Evolutionary conservation across 1,284 basidiomycete species (phyloP), one percentile per base, ranked within the genome.

Genomic region (Vanrija sp.): DNA sequence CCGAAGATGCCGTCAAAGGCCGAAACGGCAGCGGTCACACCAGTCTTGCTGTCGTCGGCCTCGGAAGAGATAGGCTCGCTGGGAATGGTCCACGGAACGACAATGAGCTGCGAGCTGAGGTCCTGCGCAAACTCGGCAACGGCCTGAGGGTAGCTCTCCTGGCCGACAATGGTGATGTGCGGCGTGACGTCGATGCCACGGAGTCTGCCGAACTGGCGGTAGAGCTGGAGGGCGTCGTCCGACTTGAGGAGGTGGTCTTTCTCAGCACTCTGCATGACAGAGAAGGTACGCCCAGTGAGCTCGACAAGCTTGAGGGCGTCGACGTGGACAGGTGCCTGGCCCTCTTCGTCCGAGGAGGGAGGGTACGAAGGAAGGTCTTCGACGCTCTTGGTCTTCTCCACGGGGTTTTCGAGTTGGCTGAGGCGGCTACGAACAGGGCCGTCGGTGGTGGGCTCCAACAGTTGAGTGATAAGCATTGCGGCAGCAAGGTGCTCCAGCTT

Each of bases 231-330:
- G 26, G 94, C 79, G 10, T 91, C 84, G 71, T 97, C 93, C 55
- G 83, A 84, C 47, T 82, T 82, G 51, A 88, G 78, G 43, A 91
- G 79, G 15, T 84, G 76, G 46, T 81, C 79, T 52, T 88, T 83
- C 34, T 85, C 85, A 50, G 89, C 85, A 1, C 88, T 88, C 67
- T 85, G 86, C 76, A 95, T 83, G 28, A 95, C 86, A 0, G 88
- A 89, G 9, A 88, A 91, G 0, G 90, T 89, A 60, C 92, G 86
- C 51, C 87, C 86, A 8, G 90, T 89, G 51, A 96, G 81, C 70
- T 94, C 92, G 63, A 94, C 84, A n/a, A 95, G 82, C 48, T 91
- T 88, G 12, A 94, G 81, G 0, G 87, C 88, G 63, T 89, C 84
- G 47, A 94, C 65, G 14, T 63, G 61, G 21, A 68, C 51, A 0